These are phyloP conservation scores for Penicillium oxalicum DNA, from an alignment of 2,329 filamentous ascomycete genomes.

Conservation along the genomic window DNA sequence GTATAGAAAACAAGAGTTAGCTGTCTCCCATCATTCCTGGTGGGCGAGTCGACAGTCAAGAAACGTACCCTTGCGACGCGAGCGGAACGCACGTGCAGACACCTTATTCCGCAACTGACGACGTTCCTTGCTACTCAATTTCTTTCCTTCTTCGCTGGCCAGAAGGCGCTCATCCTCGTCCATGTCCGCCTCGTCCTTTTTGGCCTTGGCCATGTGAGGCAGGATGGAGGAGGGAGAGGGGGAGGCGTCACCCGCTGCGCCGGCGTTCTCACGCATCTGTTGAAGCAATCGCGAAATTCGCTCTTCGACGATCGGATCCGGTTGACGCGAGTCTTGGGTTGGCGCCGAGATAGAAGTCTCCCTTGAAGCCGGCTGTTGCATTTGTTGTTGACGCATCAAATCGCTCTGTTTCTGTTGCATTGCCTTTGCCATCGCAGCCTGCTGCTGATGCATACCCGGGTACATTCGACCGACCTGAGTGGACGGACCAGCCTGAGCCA, in stretches of 20 bases:
- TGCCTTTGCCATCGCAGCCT: conserved; percentile 70
- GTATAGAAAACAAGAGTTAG: conserved; percentile 7
- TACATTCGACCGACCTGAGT: conserved; percentile 68
- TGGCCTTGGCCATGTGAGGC: conserved; percentile 65
- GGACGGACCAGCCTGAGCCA: conserved; percentile 47
- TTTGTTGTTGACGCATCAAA: conserved; percentile 54
- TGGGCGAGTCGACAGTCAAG: too few relatives aligned
- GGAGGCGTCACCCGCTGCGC: conserved; percentile 48
- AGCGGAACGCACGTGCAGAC: conserved; percentile 93
- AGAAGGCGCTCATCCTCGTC: conserved; percentile 92
- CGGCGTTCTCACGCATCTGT: conserved; percentile 76
- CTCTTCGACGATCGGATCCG: conserved; percentile 74
- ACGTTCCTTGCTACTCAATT: conserved; percentile 95
- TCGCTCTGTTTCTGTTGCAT: conserved; percentile 60
- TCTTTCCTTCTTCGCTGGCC: conserved; percentile 97
- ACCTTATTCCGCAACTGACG: conserved; percentile 98
- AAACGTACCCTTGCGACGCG: conserved; percentile 85
- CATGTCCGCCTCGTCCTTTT: conserved; percentile 98
- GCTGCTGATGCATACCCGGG: conserved; percentile 88
- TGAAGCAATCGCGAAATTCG: conserved; percentile 89
- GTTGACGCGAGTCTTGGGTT: conserved; percentile 34
- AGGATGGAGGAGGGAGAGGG: conserved; percentile 38
- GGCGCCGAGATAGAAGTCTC: conserved; percentile 23
- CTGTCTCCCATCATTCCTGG: not conserved
- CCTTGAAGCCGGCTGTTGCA: conserved; percentile 35